Evolutionary conservation across 1,284 basidiomycete species (phyloP), one percentile per base, ranked within the genome.

Genomic region (Melanopsichium pennsylvanicum): DNA sequence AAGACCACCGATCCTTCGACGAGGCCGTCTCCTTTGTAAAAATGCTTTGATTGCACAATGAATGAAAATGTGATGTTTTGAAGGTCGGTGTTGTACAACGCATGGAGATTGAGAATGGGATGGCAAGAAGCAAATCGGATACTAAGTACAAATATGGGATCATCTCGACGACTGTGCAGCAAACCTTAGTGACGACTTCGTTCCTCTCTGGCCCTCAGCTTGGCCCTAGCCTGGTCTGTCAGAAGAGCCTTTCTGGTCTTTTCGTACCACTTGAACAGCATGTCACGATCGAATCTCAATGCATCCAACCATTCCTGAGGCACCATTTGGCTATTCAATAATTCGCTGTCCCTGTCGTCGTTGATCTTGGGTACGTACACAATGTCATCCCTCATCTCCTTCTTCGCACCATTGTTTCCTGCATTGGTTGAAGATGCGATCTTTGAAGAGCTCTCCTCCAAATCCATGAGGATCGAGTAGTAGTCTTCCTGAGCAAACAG

Each of bases 351-450:
- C 10, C 70, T 47, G 29, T 73, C 63, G 2, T 75, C 63, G 56
- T 80, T 74, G 22, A 80, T 32, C 45, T 74, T 64, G 26, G 78
- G 76, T 16, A 72, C 59, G 42, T 76, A 80, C 16, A 79, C 64
- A 19, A 80, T 68, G 21, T 80, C 76, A 13, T 75, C 52, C 2
- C 78, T 67, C 19, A 44, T 52, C 35, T 40, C 10, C 3, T 22
- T 25, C 19, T 38, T 26, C 15, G 37, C 27, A 8, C 35, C 16
- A 19, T 13, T 31, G n/a, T 38, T 29, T 29, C 8, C 27, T 33
- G 44, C 36, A 9, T 21, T 19, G 15, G 32, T 19, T 5, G 36
- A 12, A 2, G 32, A 16, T 3, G 62, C 51, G n/a, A 55, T 34
- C 38, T 51, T 51, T 16, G 48, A 52, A 2, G 38, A 39, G 1